Conservation (phyloP, 352 stramenopile genomes). For the Saprolegnia parasitica region DNA sequence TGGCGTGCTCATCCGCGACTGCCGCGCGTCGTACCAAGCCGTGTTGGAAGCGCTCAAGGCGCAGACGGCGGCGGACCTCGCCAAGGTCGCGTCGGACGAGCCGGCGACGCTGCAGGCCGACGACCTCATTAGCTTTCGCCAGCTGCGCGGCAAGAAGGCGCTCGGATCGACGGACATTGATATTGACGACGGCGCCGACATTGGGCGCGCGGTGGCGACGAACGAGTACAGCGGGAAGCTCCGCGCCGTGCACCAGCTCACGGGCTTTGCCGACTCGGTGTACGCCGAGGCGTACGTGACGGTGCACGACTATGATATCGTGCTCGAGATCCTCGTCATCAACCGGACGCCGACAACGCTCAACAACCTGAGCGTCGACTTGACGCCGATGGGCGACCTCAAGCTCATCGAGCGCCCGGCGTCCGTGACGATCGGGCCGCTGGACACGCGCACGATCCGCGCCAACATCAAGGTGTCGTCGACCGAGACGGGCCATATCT, state of each 20-base stretch:
- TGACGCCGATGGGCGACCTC: conserved; percentile 99
- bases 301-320: conserved; percentile 99
- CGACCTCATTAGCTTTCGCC: conserved; percentile 97
- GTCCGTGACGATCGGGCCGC: conserved; percentile 95
- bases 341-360: conserved; percentile 98
- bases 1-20: conserved; percentile 77
- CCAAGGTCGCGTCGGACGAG: conserved; percentile 51
- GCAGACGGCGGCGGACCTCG: conserved; percentile 34
- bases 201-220: conserved; percentile 88
- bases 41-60: conserved; percentile 73
- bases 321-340: conserved; percentile 98
- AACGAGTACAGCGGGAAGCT: conserved; percentile 90
- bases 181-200: conserved; percentile 97
- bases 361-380: conserved; percentile 97
- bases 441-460: conserved; percentile 95
- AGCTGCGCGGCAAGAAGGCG: conserved; percentile 91
- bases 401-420: conserved; percentile 99
- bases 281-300: conserved; percentile 99
- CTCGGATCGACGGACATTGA: conserved; percentile 94
- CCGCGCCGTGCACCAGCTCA: conserved; percentile 98
- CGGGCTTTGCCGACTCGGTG: conserved; percentile 98
- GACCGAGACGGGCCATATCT: conserved; percentile 99
- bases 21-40: conserved; percentile 66
- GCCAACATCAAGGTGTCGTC: conserved; percentile 99
- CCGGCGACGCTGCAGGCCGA: conserved; percentile 81